Conservation (phyloP, 2,329 filamentous ascomycete species). For the Coniochaeta sp. region DNA sequence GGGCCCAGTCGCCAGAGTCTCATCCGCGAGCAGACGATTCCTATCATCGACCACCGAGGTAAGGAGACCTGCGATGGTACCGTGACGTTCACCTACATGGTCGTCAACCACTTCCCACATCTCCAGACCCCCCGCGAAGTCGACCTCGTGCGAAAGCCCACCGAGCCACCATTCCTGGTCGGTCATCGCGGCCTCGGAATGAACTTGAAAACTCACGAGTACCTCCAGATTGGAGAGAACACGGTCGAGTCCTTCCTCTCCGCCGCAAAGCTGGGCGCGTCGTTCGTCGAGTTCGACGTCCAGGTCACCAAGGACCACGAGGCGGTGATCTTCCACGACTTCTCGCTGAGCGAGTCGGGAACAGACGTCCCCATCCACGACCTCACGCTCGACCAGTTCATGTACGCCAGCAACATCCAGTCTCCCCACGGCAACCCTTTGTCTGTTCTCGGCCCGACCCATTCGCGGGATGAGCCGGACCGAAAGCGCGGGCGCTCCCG, state of each 20-base stretch:
- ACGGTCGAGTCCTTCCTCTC: slow-evolving; percentile 27
- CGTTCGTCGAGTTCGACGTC: slow-evolving; percentile 30
- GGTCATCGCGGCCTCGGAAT: slow-evolving; percentile 27
- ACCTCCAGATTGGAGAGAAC: slow-evolving; percentile 30
- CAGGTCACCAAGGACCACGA: slow-evolving; percentile 33
- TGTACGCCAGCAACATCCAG: slow-evolving; percentile 20
- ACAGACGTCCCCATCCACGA: slow-evolving; percentile 32
- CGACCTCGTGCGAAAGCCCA: slow-evolving; percentile 11
- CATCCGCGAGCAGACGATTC: slow-evolving; percentile 22
- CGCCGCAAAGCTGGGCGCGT: slow-evolving; percentile 24
- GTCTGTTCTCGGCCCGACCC: slow-evolving; percentile 1
- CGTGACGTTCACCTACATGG: slow-evolving; percentile 25
- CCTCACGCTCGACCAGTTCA: slow-evolving; percentile 29
- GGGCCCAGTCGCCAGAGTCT: slow-evolving; percentile 22
- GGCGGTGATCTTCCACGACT: slow-evolving; percentile 34
- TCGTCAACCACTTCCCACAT: slow-evolving; percentile 11
- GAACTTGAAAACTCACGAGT: slow-evolving; percentile 18
- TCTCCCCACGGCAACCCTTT: slow-evolving; percentile 8
- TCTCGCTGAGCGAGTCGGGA: slow-evolving; percentile 32
- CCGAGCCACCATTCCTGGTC: slow-evolving; percentile 14
- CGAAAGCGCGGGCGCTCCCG: slow-evolving; percentile 12
- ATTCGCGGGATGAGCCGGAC: not conserved
- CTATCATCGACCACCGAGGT: slow-evolving; percentile 23
- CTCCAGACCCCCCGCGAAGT: slow-evolving; percentile 1
- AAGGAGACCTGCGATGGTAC: slow-evolving; percentile 21